Evolutionary conservation across 2,329 filamentous ascomycete species (phyloP), one percentile per base, ranked within the genome.

Genomic region (Hypoxylon sp.): DNA sequence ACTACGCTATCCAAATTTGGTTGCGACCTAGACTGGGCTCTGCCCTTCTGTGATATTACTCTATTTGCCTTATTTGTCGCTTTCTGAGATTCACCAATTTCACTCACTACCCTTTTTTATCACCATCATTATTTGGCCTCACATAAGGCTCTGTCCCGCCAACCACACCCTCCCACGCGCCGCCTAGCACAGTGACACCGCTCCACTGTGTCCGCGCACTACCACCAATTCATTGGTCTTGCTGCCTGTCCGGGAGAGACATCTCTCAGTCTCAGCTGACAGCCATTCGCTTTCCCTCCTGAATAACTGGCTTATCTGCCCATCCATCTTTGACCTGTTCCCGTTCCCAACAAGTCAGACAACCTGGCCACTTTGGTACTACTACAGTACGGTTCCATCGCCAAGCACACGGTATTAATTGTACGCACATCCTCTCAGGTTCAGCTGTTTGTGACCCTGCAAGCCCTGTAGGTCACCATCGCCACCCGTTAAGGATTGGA

Each of bases 131-230:
- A 66, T 54, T 10, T 61, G 60, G 60, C 65, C 66, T 73, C 72
- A 60, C 71, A 74, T 73, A 71, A 72, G 62, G 65, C 61, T 52
- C 44, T 31, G 32, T 52, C 44, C 61, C 66, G 67, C 75, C 76
- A 78, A 74, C 75, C 71, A 78, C 51, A 72, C 52, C 48, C 67
- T 72, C 77, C 74, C 75, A 78, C 76, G 73, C 75, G 73, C 72
- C 55, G 37, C 68, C 69, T 68, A 62, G 69, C 71, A 77, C 68
- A 73, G 74, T 76, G 74, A 75, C 76, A 75, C 71, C 58, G 72
- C 72, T 76, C 74, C 75, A 75, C 75, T 53, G 68, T 62, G 68
- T 74, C 71, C 69, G 72, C 71, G 56, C 63, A 65, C 68, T 57
- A 62, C 35, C 35, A 59, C 65, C 50, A 65, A 67, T 59, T 69